A percentile compares a stretch with the other conserved stretches of the same genome.
Conservation (phyloP, 2,329 filamentous ascomycete genomes). For the Fusarium penzigii region DNA sequence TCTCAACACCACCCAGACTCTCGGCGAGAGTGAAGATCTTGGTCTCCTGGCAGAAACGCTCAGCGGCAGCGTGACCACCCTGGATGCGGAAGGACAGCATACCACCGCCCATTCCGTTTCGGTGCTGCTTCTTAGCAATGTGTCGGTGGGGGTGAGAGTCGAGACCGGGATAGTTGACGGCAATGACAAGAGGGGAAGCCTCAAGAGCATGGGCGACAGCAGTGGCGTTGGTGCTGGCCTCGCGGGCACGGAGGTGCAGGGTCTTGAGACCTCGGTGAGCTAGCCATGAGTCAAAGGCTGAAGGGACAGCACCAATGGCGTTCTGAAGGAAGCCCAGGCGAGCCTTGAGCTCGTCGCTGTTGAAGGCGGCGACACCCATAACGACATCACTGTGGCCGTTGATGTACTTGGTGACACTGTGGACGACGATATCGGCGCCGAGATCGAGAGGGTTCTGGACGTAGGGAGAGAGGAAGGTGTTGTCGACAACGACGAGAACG, state of each 20-base stretch:
- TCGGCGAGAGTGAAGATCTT: slow-evolving; percentile 93
- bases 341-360: slow-evolving; percentile 75
- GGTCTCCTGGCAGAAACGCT: slow-evolving; percentile 88
- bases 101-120: slow-evolving; percentile 89
- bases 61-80: slow-evolving; percentile 82
- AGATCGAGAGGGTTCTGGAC: slow-evolving; percentile 94
- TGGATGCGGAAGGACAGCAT: slow-evolving; percentile 97
- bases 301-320: slow-evolving; percentile 93
- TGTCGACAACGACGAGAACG: slow-evolving; percentile 96
- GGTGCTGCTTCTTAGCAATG: slow-evolving; percentile 88
- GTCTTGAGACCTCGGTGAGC: slow-evolving; percentile 97
- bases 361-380: slow-evolving; percentile 97
- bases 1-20: slow-evolving; percentile 89
- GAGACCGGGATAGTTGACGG: slow-evolving; percentile 94
- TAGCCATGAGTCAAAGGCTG: slow-evolving; percentile 96
- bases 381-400: slow-evolving; percentile 96
- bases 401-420: slow-evolving; percentile 98
- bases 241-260: slow-evolving; percentile 85
- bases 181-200: slow-evolving; percentile 76
- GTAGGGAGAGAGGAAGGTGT: slow-evolving; percentile 96
- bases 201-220: slow-evolving; percentile 76
- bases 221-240: slow-evolving; percentile 80
- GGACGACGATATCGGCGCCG: slow-evolving; percentile 94
- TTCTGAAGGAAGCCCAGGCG: slow-evolving; percentile 92
- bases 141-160: slow-evolving; percentile 82